Base-by-base conservation (phyloP, 129 eudicot genomes). In the Helianthus tuberosus region DNA sequence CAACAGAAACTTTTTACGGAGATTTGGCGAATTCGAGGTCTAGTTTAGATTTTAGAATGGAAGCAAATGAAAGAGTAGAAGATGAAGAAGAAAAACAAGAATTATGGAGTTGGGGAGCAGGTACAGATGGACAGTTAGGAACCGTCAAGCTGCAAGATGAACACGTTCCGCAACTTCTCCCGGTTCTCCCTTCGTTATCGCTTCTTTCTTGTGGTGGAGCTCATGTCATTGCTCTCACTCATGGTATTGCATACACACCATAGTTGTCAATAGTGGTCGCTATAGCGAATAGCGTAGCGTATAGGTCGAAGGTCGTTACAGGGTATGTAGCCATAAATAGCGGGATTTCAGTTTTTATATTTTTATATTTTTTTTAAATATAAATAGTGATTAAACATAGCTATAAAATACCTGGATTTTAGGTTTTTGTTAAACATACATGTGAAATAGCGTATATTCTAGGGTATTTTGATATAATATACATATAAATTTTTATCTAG, bases 71-170 rank as follows among this genome's bases (percentile, higher is more conserved):
- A 61, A 68, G 62, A 68, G 76, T 49, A 11, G n/a, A 60, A 16
- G 80, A 69, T 64, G 44, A 50, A 73, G 76, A 75, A 73, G 88
- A 51, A 67, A 12, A 69, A 54, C 48, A 51, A 50, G 61, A 86
- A 66, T 55, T 88, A 54, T 90, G 96, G 97, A 88, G 98, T 75
- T 94, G 97, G 98, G 98, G 98, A 54, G 98, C 97, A 10, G 98
- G 98, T 35, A 91, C 97, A 39, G 98, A 94, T 13, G 98, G 98
- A 44, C 98, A 94, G 68, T 79, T 94, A 35, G 96, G 84, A 15
- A 90, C 97, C 3, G 84, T 82, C 1, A 80, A 64, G 5, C 89
- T 85, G 49, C 79, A 83, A 81, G 98, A 90, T 44, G 89, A 86
- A 53, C 89, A 74, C 79, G 54, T 75, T 39, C 97, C 98, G 10